Base-by-base conservation (phyloP, 1,284 basidiomycete genomes). In the Peniophora sp. region DNA sequence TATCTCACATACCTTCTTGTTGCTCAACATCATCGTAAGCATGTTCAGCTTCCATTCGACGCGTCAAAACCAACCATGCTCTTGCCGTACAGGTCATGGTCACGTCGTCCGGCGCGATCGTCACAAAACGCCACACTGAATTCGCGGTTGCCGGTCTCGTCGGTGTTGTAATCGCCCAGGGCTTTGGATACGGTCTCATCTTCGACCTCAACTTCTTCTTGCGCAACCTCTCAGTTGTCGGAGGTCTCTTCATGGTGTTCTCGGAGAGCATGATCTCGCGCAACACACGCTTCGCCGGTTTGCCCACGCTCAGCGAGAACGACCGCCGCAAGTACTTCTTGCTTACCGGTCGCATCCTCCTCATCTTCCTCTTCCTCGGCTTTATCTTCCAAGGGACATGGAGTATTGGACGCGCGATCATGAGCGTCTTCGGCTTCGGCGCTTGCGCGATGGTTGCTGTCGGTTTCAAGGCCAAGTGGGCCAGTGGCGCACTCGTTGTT, bases 241-340 rank as follows among this genome's bases (percentile, higher is more conserved):
- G 68, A 73, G 34, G 75, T 73, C 64, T 75, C 66, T 68, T 83
- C 78, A 99, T 99, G 97, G 95, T 98, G 47, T 93, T 99, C 69
- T 94, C 88, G 56, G 97, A 99, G 67, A 90, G 91, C 2, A 87
- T 99, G 74, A 76, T 88, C 57, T 87, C 83, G 37, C 81, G 88
- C 69, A 92, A 88, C 72, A 85, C 87, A 62, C 72, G 89, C 47
- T 98, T 98, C 64, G 96, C 96, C 3, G 96, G 95, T 46, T 72
- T 99, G 11, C 95, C 95, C 1, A 81, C 79, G 41, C 78, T 97
- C 52, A 92, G 85, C 65, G 97, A 99, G 70, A 97, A 85, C 3
- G 97, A 99, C 71, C 83, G 93, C 71, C 92, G 91, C 71, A 97
- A 98, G 88, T 99, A 99, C 70, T 95, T 97, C 83, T 87, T 99